A percentile compares a stretch with the other conserved stretches of the same genome.
phyloP scores from a whole-genome alignment of 208 protist genomes.

The Acanthamoeba polyphaga region DNA sequence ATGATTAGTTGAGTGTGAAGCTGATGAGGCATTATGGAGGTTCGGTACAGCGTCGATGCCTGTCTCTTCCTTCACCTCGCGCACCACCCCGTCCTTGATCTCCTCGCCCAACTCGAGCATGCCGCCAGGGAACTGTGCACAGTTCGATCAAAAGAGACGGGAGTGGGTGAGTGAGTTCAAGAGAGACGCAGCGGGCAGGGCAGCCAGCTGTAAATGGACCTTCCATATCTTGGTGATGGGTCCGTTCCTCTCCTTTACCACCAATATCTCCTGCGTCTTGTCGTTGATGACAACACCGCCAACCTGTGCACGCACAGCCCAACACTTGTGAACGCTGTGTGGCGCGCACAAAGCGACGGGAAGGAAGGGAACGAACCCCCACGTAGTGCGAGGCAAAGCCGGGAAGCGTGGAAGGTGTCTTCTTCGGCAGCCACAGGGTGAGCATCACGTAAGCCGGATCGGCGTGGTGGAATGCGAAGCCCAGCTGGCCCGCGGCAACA shows the following conservation, averaged over 20 bases:
- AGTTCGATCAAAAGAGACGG: not conserved
- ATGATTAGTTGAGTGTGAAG: not conserved
- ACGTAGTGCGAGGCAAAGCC: constrained; percentile 59
- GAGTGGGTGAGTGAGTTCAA: not conserved
- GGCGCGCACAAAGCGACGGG: not conserved
- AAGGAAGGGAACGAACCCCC: not conserved
- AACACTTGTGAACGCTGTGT: not conserved
- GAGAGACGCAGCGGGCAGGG: not conserved
- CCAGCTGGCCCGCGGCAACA: not conserved
- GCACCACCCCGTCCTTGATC: constrained; percentile 26
- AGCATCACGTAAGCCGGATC: constrained; percentile 65
- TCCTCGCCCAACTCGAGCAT: constrained; percentile 58
- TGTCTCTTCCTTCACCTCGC: constrained; percentile 72
- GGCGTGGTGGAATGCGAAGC: constrained; percentile 62
- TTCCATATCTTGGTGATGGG: constrained; percentile 67
- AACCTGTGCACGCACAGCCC: not conserved
- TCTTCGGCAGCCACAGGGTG: constrained; percentile 50
- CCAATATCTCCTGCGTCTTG: constrained; percentile 55
- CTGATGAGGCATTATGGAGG: not conserved
- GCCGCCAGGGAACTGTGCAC: constrained; percentile 55
- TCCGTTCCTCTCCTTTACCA: constrained; percentile 53
- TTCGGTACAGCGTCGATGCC: constrained; percentile 37
- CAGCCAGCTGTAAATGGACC: not conserved
- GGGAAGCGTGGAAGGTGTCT: constrained; percentile 18
- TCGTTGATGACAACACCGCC: constrained; percentile 70